Percentiles rank a stretch among this genome's conserved stretches.
Evolutionary conservation across 2,329 filamentous ascomycete species (phyloP).

Genomic region (Harringtonia aguacate): DNA sequence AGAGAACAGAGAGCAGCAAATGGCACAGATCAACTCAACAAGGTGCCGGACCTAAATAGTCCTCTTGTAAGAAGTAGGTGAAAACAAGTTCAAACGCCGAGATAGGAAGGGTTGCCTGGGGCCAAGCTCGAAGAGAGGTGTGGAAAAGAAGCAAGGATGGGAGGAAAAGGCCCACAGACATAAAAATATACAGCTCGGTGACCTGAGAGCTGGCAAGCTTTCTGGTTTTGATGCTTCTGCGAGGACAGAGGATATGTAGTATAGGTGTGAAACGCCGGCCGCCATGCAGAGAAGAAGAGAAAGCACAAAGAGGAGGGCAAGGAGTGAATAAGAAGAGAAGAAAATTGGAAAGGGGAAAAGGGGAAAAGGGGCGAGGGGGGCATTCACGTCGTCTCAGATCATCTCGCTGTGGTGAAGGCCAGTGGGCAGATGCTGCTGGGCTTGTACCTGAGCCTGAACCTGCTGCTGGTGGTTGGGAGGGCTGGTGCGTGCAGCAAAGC

Average conservation of each 20-base stretch:
- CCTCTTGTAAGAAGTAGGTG: neutral
- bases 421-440: slow-evolving; percentile 30
- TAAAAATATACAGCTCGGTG: neutral
- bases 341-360: neutral
- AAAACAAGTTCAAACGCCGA: neutral
- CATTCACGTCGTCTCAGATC: slow-evolving; percentile 28
- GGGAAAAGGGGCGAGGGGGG: neutral
- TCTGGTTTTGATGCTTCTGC: neutral
- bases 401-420: slow-evolving; percentile 44
- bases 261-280: slow-evolving; percentile 21
- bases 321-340: neutral
- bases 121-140: slow-evolving; percentile 1
- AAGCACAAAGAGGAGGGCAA: slow-evolving; percentile 16
- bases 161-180: neutral
- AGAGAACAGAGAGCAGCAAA: too few relatives aligned
- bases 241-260: neutral
- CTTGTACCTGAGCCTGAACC: slow-evolving; percentile 8
- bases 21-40: too few relatives aligned
- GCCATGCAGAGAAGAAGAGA: slow-evolving; percentile 18
- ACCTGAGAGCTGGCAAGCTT: too few relatives aligned
- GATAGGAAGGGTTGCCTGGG: neutral
- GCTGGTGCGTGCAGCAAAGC: slow-evolving; percentile 21
- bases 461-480: slow-evolving; percentile 18
- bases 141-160: slow-evolving; percentile 6
- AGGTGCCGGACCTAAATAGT: too few relatives aligned